Conservation (phyloP, 2,329 filamentous ascomycete genomes). For the Apiospora aurea region DNA sequence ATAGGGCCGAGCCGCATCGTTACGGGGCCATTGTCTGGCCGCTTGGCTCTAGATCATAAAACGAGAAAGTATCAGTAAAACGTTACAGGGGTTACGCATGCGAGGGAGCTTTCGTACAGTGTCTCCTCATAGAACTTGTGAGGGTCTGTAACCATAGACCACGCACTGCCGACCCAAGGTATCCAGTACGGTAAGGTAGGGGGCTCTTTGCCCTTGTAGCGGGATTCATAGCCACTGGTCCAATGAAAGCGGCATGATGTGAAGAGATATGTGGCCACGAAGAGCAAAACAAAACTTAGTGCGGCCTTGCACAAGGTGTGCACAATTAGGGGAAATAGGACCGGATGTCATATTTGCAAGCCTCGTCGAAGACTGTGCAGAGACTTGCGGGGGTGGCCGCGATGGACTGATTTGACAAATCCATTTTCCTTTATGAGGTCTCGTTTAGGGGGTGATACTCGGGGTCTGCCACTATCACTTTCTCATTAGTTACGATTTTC, state of each 20-base stretch:
- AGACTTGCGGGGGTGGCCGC: neutral
- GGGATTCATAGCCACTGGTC: neutral
- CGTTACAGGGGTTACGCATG: neutral
- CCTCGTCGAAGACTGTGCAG: neutral
- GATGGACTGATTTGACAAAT: neutral
- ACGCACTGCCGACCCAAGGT: neutral
- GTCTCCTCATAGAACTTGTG: neutral
- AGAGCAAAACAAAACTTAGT: neutral
- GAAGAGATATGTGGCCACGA: neutral
- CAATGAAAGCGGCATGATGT: neutral
- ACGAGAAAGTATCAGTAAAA: neutral
- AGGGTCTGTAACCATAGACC: neutral
- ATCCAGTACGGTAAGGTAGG: neutral
- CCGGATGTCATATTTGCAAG: neutral
- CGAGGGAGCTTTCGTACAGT: neutral
- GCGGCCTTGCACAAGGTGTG: neutral
- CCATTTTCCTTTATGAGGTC: neutral
- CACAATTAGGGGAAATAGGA: neutral
- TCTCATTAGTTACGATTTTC: neutral
- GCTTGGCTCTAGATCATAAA: neutral
- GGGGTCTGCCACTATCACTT: neutral
- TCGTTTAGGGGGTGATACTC: neutral
- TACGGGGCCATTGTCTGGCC: neutral
- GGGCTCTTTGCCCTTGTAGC: neutral
- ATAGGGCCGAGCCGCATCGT: neutral